Percentiles rank a stretch among this genome's conserved stretches.
Evolutionary conservation across 2,329 filamentous ascomycete genomes (phyloP).

Genomic region (Alternaria dauci): DNA sequence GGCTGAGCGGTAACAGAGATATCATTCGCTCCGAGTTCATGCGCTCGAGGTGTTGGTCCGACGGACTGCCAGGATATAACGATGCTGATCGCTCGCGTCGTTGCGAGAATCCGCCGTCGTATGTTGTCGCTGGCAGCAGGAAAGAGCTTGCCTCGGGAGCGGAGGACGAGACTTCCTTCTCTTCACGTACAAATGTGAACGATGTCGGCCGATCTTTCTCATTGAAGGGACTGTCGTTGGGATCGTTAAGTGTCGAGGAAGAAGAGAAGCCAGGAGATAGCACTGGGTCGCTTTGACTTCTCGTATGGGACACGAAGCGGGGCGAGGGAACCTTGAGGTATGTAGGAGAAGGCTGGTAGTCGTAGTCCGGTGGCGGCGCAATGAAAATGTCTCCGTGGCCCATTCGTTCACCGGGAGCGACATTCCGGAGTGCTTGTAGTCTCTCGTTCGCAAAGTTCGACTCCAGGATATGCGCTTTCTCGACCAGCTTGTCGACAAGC

Average conservation of each 20-base stretch:
- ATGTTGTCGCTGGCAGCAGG: constrained; percentile 35
- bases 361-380: constrained; percentile 48
- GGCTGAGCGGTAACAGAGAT: constrained; percentile 16
- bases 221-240: constrained; percentile 20
- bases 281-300: constrained; percentile 35
- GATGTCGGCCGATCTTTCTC: constrained; percentile 19
- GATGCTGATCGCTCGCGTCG: constrained; percentile 23
- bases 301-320: constrained; percentile 23
- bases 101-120: constrained; percentile 23
- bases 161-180: constrained; percentile 19
- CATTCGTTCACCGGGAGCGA: constrained; percentile 44
- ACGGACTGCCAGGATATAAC: constrained; percentile 15
- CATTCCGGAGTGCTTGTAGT: constrained; percentile 39
- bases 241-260: constrained; percentile 25
- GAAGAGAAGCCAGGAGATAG: constrained; percentile 32
- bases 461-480: constrained; percentile 49
- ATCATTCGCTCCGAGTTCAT: constrained; percentile 9
- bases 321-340: constrained; percentile 21
- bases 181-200: constrained; percentile 23
- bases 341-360: constrained; percentile 27
- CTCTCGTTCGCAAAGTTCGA: constrained; percentile 46
- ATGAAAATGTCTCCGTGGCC: constrained; percentile 47
- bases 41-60: constrained; percentile 1
- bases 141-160: constrained; percentile 25
- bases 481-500: constrained; percentile 66